Base-by-base conservation (phyloP, 1,139 yeast genomes). In the Candida glucosophila region DNA sequence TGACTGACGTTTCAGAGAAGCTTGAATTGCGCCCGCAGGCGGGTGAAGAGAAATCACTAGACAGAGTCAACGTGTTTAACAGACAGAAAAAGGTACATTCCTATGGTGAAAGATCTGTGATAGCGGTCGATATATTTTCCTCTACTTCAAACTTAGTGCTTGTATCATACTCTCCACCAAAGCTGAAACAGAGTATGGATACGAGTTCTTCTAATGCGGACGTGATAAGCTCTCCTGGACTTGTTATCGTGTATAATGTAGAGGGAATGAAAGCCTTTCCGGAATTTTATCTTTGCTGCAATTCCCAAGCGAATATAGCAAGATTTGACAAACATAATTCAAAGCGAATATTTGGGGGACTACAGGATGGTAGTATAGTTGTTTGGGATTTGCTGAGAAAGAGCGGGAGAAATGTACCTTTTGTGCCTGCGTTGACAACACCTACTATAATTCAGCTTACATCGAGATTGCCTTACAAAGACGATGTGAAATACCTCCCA, bases 271-370 rank as follows among this genome's bases (percentile, higher is more conserved):
- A 29, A 9, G 29, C 42, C 4, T 37, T 49, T 17, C 76, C 80
- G 0, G 81, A 75, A 36, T 65, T 54, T 40, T 58, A 61, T 20
- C 58, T 76, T 25, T 52, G 56, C 12, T 43, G 57, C 30, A 32
- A 54, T 4, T 42, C 64, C 2, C 53, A 74, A 1, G 64, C 71
- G 7, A 57, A 73, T 5, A 55, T 55, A 18, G 51, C 75, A n/a
- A 41, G 40, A 22, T 57, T 62, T 26, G 70, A 58, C 28, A 34
- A 32, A 10, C 29, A 65, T 9, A 51, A 45, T 17, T 40, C 47
- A 3, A 33, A 40, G 15, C 48, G 53, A 24, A 35, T 63, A 1
- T 47, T 62, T 15, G 70, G 60, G 3, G 68, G 69, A 2, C 38
- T 58, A 12, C 31, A 35, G 2, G 55, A 55, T 31, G 71, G 69